Conservation (phyloP, 495 filamentous ascomycete species). For the Trichoderma erinaceum region DNA sequence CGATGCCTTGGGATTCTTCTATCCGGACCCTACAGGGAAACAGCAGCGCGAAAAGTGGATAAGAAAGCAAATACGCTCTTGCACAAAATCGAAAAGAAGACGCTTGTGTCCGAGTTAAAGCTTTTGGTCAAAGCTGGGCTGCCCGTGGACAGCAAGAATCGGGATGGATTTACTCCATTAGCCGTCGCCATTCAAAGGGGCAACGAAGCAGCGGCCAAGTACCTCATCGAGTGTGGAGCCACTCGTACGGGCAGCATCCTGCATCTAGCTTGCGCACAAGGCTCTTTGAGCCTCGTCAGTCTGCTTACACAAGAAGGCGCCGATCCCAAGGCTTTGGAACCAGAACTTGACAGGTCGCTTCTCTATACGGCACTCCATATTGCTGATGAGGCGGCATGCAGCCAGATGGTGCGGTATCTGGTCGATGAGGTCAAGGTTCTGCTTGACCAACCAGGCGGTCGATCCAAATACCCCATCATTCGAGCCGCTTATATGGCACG, state of each 20-base stretch:
- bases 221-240: not conserved
- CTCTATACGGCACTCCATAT: slow-evolving; percentile 15
- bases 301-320: slow-evolving; percentile 18
- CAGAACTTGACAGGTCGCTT: slow-evolving; percentile 6
- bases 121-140: not conserved
- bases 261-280: not conserved
- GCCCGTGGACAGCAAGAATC: not conserved
- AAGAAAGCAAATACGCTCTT: not conserved
- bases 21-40: not conserved
- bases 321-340: slow-evolving; percentile 10
- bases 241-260: slow-evolving; percentile 15
- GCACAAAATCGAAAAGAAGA: not conserved
- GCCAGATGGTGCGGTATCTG: slow-evolving; percentile 17
- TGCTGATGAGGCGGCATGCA: not conserved
- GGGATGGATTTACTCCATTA: not conserved
- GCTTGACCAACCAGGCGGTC: slow-evolving; percentile 16
- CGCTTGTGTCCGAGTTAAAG: not conserved
- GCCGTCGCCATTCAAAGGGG: not conserved
- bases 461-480: slow-evolving; percentile 13
- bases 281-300: slow-evolving; percentile 15
- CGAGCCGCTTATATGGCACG: no score
- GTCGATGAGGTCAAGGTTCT: slow-evolving; percentile 16
- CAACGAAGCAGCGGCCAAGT: slow-evolving; percentile 1
- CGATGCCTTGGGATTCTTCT: not conserved
- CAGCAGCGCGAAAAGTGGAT: not conserved